Evolutionary conservation across 2,329 filamentous ascomycete species (phyloP).

Genomic region (Fusarium sulawesiense): DNA sequence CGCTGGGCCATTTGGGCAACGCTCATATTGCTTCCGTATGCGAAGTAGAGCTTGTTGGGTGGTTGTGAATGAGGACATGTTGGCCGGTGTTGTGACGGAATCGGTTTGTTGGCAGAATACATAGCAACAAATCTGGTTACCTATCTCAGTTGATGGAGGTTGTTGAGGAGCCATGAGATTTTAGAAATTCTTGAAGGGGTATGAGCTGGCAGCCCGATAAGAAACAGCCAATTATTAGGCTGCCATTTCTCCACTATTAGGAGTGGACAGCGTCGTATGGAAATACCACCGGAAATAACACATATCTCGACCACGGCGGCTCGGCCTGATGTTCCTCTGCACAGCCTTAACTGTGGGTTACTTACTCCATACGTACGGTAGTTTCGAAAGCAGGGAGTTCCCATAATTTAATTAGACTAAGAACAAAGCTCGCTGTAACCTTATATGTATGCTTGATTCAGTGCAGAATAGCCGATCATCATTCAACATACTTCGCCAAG

Average conservation of each 20-base stretch:
- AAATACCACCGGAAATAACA: background rate
- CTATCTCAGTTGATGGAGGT: background rate
- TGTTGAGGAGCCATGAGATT: background rate
- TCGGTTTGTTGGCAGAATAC: background rate
- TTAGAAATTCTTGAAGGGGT: background rate
- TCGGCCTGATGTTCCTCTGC: background rate
- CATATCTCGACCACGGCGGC: too few species aligned
- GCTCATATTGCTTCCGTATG: constrained; percentile 10
- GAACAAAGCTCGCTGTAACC: background rate
- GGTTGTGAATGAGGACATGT: background rate
- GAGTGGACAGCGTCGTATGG: rapidly evolving
- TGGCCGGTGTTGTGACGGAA: background rate
- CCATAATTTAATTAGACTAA: too few species aligned
- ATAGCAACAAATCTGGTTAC: background rate
- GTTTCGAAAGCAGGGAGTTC: too few species aligned
- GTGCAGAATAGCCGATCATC: background rate
- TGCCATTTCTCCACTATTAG: background rate
- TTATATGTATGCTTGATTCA: background rate
- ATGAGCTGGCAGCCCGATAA: background rate
- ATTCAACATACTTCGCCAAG: background rate
- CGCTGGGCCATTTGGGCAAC: constrained; percentile 15
- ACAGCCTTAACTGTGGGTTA: background rate
- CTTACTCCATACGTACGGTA: too few species aligned
- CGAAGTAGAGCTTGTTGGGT: constrained; percentile 1
- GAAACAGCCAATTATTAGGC: background rate